Percentiles rank a stretch among this genome's conserved stretches.
These are phyloP conservation scores for Gigaspora rosea DNA, from an alignment of 192 early-diverging fungal genomes.

Conservation along the genomic window DNA sequence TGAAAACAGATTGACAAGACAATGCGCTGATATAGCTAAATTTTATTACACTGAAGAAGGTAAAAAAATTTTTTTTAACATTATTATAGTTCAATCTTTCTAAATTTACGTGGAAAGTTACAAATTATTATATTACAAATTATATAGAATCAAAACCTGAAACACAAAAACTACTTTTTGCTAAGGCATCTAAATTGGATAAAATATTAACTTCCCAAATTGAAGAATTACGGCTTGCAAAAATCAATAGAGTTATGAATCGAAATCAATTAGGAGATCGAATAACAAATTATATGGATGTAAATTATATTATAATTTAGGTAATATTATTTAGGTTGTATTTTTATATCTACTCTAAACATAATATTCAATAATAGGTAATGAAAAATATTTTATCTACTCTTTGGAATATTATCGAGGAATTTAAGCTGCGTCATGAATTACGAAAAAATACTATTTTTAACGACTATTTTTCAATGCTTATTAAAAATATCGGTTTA, in stretches of 20 bases:
- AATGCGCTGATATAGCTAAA: constrained; percentile 18
- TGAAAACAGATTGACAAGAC: constrained; percentile 10
- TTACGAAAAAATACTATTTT: constrained; percentile 13
- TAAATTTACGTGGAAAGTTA: no score
- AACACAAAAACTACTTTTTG: not conserved
- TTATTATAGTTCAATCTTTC: not conserved
- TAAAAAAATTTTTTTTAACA: not conserved
- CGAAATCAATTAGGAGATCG: not conserved
- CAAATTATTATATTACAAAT: not conserved
- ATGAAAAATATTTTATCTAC: constrained; percentile 3
- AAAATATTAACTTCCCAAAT: not conserved
- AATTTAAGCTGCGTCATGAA: constrained; percentile 20
- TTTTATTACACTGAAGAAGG: constrained; percentile 17
- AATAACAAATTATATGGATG: constrained; percentile 2
- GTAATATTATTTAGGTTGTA: not conserved
- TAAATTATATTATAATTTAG: not conserved
- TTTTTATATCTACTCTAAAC: not conserved
- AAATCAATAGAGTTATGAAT: not conserved
- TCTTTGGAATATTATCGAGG: constrained; percentile 12
- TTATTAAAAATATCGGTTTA: not conserved
- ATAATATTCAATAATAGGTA: not conserved
- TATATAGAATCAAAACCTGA: not conserved
- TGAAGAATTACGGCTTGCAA: not conserved
- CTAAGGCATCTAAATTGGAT: constrained; percentile 20
- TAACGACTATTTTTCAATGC: constrained; percentile 5